A percentile compares a stretch with the other conserved stretches of the same genome.
These are phyloP conservation scores for Chrysoporthe austroafricana DNA, from an alignment of 2,329 filamentous ascomycete species.

Conservation along the genomic window DNA sequence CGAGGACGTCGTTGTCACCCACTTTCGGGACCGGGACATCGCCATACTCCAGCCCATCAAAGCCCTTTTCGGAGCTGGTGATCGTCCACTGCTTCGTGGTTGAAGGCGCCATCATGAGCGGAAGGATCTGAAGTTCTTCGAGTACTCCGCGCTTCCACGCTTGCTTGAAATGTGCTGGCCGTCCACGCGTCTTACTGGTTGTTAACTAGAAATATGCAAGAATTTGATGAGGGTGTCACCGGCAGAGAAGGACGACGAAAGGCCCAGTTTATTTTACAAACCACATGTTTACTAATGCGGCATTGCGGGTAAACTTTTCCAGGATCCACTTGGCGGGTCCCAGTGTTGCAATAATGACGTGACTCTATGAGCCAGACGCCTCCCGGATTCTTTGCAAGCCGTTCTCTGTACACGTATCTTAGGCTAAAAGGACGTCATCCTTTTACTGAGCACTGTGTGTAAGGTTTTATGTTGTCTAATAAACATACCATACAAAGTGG, in stretches of 20 bases:
- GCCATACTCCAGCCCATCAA: constrained; percentile 62
- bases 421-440: too few species aligned
- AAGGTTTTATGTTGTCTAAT: too few species aligned
- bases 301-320: not conserved
- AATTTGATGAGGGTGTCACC: not conserved
- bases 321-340: not conserved
- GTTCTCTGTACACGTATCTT: too few species aligned
- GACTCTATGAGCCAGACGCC: not conserved
- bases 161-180: too few species aligned
- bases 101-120: constrained; percentile 31
- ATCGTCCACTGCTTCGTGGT: constrained; percentile 63
- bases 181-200: not conserved
- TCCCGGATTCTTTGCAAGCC: too few species aligned
- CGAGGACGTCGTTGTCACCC: constrained; percentile 72
- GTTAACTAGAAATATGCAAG: not conserved
- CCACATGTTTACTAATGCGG: not conserved
- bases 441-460: too few species aligned
- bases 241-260: not conserved
- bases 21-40: constrained; percentile 61
- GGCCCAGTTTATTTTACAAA: not conserved
- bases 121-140: not conserved
- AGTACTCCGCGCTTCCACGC: not conserved
- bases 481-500: too few species aligned
- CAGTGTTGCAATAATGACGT: not conserved
- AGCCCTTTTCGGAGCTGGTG: constrained; percentile 53